Evolutionary conservation across 2,329 filamentous ascomycete genomes (phyloP).

Genomic region (Claviceps spartinae): DNA sequence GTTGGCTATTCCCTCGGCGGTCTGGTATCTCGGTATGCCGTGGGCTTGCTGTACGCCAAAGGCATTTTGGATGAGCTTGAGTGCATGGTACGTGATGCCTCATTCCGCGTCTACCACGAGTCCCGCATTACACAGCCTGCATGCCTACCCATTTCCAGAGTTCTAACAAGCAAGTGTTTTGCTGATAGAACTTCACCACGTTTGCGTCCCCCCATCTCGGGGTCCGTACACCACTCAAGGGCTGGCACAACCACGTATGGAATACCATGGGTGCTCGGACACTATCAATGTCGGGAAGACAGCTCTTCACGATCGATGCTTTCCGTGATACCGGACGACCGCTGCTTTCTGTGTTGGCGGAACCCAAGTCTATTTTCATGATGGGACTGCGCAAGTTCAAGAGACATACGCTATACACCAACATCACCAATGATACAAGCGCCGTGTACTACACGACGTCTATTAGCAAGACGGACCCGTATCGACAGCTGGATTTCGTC

Average conservation of each 20-base stretch:
- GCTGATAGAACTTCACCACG: slow-evolving; percentile 67
- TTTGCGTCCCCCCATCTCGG: slow-evolving; percentile 78
- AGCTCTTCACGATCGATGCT: slow-evolving; percentile 75
- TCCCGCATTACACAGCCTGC: neutral
- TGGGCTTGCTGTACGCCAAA: slow-evolving; percentile 70
- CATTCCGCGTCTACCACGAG: neutral
- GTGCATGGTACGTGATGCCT: slow-evolving; percentile 47
- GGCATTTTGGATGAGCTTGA: slow-evolving; percentile 67
- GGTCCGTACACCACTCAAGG: slow-evolving; percentile 55
- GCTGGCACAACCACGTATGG: slow-evolving; percentile 54
- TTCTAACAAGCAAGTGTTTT: neutral
- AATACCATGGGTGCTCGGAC: slow-evolving; percentile 76
- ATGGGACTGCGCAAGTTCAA: slow-evolving; percentile 63
- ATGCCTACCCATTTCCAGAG: neutral
- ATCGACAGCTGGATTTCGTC: slow-evolving; percentile 49
- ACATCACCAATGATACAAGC: slow-evolving; percentile 73
- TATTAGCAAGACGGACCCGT: slow-evolving; percentile 69
- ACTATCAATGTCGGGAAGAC: slow-evolving; percentile 69
- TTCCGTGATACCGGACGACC: slow-evolving; percentile 76
- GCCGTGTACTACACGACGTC: slow-evolving; percentile 73
- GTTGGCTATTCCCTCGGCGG: slow-evolving; percentile 86
- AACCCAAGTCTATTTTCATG: slow-evolving; percentile 76
- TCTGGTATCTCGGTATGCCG: slow-evolving; percentile 70
- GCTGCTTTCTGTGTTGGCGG: slow-evolving; percentile 67
- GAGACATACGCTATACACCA: slow-evolving; percentile 66